Conservation (phyloP, 2,329 filamentous ascomycete genomes). For the Capronia coronata region DNA sequence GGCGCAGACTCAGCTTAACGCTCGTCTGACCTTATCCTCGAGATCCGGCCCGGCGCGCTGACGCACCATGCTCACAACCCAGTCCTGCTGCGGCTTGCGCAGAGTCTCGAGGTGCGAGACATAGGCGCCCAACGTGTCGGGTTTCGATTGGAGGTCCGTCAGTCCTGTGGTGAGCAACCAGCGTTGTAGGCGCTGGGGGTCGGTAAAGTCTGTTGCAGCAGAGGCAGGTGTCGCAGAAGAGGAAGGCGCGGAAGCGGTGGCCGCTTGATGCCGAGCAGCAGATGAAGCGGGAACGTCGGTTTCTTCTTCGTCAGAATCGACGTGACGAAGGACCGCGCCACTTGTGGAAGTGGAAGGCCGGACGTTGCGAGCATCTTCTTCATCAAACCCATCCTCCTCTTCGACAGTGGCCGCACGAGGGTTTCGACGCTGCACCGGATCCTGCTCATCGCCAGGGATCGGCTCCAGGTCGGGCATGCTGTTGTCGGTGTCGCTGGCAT, state of each 20-base stretch:
- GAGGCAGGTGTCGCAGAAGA: too few species aligned
- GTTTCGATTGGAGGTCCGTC: conserved; percentile 19
- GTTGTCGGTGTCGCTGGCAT: conserved; percentile 11
- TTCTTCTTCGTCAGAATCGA: conserved; percentile 24
- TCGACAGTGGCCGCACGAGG: conserved; percentile 26
- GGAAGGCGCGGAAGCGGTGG: too few species aligned
- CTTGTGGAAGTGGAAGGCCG: neutral
- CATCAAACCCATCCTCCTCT: conserved; percentile 23
- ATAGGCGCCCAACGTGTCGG: conserved; percentile 15
- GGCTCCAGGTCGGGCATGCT: conserved; percentile 26
- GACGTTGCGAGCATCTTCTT: too few species aligned
- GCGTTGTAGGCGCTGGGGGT: conserved; percentile 28
- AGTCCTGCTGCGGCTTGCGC: conserved; percentile 23
- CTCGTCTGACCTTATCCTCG: conserved; percentile 11
- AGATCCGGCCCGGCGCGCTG: conserved; percentile 24
- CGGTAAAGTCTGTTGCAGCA: conserved; percentile 13
- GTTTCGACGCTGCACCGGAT: conserved; percentile 6
- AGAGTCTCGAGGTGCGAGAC: conserved; percentile 21
- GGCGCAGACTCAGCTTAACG: conserved; percentile 1
- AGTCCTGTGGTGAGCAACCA: conserved; percentile 28
- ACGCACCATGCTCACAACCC: conserved; percentile 25
- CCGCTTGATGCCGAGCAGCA: too few species aligned
- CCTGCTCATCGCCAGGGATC: conserved; percentile 7
- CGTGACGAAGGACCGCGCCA: conserved; percentile 18
- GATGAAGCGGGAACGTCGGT: neutral